Evolutionary conservation across 805 yeast species (phyloP).

Genomic region (Candida insectorum): DNA sequence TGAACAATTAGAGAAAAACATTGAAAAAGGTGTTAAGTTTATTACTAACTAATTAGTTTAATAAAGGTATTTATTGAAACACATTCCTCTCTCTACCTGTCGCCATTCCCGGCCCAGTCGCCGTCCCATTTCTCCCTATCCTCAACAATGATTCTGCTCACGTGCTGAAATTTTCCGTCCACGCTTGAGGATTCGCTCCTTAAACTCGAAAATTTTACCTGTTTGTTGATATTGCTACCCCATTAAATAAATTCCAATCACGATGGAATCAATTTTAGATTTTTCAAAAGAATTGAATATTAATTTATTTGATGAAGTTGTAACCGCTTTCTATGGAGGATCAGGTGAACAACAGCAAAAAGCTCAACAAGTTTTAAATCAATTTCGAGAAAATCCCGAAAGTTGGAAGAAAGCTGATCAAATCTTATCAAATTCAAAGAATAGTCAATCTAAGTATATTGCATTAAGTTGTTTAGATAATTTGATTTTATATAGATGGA

Average conservation of each 20-base stretch:
- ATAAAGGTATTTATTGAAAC: background rate
- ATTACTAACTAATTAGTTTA: conserved; percentile 22
- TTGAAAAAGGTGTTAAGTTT: conserved; percentile 57
- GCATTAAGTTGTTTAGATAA: conserved; percentile 89
- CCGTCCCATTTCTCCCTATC: too few species aligned
- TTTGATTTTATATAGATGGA: conserved; percentile 91
- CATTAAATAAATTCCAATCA: too few species aligned
- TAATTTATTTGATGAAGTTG: conserved; percentile 74
- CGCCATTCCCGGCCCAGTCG: too few species aligned
- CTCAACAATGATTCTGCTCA: too few species aligned
- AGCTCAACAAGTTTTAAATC: conserved; percentile 69
- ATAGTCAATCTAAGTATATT: conserved; percentile 87
- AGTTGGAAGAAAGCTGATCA: conserved; percentile 94
- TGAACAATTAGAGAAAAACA: conserved; percentile 51
- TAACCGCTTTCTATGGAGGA: conserved; percentile 78
- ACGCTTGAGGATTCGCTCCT: too few species aligned
- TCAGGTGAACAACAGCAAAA: conserved; percentile 64
- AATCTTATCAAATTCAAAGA: conserved; percentile 71
- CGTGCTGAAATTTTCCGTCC: too few species aligned
- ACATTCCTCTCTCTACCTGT: background rate
- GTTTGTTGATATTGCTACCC: too few species aligned
- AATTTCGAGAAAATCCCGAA: conserved; percentile 91
- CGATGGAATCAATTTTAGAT: conserved; percentile 91
- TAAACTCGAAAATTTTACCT: too few species aligned
- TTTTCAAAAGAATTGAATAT: conserved; percentile 83